These are phyloP conservation scores for Basidiobolus meristosporus DNA, from an alignment of 371 early-diverging fungal genomes.

Conservation along the genomic window DNA sequence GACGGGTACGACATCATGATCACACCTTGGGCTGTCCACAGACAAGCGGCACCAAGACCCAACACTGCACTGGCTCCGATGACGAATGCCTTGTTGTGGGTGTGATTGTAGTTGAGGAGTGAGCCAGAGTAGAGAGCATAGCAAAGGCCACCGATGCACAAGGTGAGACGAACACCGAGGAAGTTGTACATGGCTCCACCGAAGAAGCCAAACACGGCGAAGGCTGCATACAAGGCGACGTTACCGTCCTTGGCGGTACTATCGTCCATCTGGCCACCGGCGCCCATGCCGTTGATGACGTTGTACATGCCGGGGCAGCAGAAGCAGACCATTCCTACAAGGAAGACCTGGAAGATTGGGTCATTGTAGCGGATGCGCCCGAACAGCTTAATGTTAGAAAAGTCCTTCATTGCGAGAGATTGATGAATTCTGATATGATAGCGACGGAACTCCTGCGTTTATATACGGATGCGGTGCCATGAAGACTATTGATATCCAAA, in stretches of 20 bases:
- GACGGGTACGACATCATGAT: constrained; percentile 67
- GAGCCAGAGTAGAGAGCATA: constrained; percentile 34
- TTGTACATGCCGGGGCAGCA: constrained; percentile 57
- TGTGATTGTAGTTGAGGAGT: constrained; percentile 24
- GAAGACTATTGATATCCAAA: no score
- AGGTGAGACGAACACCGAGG: constrained; percentile 23
- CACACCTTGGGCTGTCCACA: constrained; percentile 64
- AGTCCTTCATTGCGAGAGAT: no score
- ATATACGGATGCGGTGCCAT: no score
- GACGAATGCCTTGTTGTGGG: constrained; percentile 18
- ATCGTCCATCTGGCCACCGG: constrained; percentile 45
- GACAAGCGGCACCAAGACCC: constrained; percentile 36
- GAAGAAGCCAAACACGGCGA: constrained; percentile 45
- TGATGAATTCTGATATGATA: no score
- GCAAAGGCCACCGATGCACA: constrained; percentile 26
- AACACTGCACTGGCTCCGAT: constrained; percentile 37
- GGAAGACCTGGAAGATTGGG: no score
- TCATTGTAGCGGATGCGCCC: no score
- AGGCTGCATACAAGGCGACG: constrained; percentile 41
- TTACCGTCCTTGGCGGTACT: constrained; percentile 40
- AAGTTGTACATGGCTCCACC: constrained; percentile 37
- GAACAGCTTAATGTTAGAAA: no score
- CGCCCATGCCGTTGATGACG: constrained; percentile 45
- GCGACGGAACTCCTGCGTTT: no score
- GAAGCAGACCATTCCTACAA: no score